Base-by-base conservation (phyloP, 805 yeast genomes). In the Yarrowia alimentaria region DNA sequence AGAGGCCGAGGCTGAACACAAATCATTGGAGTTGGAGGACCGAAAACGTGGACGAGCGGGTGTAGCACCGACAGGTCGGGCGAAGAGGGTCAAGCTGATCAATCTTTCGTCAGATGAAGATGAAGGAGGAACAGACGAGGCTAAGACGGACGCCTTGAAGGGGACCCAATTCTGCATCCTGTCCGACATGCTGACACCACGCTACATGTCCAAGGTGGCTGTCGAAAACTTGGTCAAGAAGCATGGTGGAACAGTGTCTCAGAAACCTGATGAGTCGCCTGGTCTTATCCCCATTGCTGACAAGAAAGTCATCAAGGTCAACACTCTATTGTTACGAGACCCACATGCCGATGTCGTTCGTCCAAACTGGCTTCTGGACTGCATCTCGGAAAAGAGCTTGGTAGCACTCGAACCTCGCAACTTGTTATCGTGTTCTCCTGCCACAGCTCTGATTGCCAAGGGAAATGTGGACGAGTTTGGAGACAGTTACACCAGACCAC, bases 351-450 rank as follows among this genome's bases (percentile, higher is more conserved):
- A 82, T 58, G 69, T 91, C 0, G 61, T 88, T 6, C 72, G 66
- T 47, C 88, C 94, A 0, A 62, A 67, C 22, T 91, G 96, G 95
- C 62, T 87, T 5, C 69, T 79, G 35, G 90, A 85, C 56, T 80
- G 93, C 57, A 66, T 85, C 2, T 59, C 63, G 13, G 61, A 68
- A 11, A 58, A 63, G 1, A 47, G 58, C 2, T 37, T 79, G 1
- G 63, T 86, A 0, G 73, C 72, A 2, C 57, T 84, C 6, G 95
- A 85, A 57, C 84, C 86, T 0, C 60, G 63, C 16, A 53, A 53
- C 35, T 47, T 55, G 17, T 21, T 42, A 13, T 25, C 11, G 5
- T 61, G 68, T 1, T 26, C 56, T 1, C 18, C 28, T 3, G 53
- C 51, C 0, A 55, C 70, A 17, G 42, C 58, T 14, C 55, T 55